Evolutionary conservation across 2,329 filamentous ascomycete species (phyloP).

Genomic region (Huntiella moniliformis): DNA sequence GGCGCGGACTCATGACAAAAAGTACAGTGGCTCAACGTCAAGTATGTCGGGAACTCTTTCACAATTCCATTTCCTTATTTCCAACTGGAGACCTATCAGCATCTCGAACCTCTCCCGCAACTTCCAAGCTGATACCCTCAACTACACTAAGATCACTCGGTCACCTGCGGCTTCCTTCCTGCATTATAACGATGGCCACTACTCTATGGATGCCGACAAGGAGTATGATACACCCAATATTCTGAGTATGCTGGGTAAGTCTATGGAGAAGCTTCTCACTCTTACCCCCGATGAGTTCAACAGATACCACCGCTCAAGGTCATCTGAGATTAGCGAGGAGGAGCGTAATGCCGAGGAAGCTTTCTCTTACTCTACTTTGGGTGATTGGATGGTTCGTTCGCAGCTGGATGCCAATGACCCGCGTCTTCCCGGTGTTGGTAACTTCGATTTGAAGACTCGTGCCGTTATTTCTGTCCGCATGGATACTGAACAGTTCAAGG

Average conservation of each 20-base stretch:
- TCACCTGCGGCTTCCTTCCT: constrained; percentile 67
- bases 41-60: constrained; percentile 79
- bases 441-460: constrained; percentile 92
- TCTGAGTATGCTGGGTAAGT: constrained; percentile 80
- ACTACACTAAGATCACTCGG: constrained; percentile 54
- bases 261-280: constrained; percentile 89
- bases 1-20: constrained; percentile 47
- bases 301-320: constrained; percentile 53
- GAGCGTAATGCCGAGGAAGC: constrained; percentile 55
- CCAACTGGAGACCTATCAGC: constrained; percentile 59
- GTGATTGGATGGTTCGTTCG: constrained; percentile 83
- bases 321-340: constrained; percentile 50
- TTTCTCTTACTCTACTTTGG: constrained; percentile 73
- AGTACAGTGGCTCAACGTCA: constrained; percentile 86
- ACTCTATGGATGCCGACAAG: constrained; percentile 93
- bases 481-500: constrained; percentile 53
- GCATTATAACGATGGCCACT: constrained; percentile 63
- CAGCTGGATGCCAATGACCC: constrained; percentile 82
- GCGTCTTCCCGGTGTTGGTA: constrained; percentile 71
- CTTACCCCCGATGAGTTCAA: constrained; percentile 68
- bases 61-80: constrained; percentile 87
- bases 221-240: constrained; percentile 71
- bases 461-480: constrained; percentile 85
- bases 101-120: constrained; percentile 44
- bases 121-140: constrained; percentile 41